Conservation (phyloP, 768 basidiomycete species). For the Mrakia blollopis region DNA sequence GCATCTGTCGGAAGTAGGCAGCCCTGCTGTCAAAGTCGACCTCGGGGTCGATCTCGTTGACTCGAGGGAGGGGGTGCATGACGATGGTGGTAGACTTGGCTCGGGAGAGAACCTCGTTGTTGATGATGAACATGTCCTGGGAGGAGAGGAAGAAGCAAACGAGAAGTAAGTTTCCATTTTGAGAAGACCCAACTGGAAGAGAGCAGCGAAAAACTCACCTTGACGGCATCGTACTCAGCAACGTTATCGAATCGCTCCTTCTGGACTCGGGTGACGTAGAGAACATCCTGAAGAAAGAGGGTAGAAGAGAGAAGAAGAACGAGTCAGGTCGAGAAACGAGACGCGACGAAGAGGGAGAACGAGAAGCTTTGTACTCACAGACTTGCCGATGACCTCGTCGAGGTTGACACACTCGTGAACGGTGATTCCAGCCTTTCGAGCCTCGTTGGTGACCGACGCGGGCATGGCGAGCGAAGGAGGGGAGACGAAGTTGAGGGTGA, state of each 20-base stretch:
- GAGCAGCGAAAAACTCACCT: conserved; percentile 42
- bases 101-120: conserved; percentile 84
- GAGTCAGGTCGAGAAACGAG: not conserved
- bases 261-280: conserved; percentile 94
- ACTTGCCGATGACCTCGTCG: conserved; percentile 83
- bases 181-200: not conserved
- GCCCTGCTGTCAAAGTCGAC: conserved; percentile 95
- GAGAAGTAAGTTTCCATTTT: not conserved
- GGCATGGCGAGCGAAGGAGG: conserved; percentile 86
- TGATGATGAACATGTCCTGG: conserved; percentile 74
- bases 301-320: not conserved
- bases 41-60: conserved; percentile 97
- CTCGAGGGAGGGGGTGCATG: conserved; percentile 96
- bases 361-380: conserved; percentile 41
- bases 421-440: conserved; percentile 72
- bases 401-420: conserved; percentile 79
- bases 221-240: conserved; percentile 81
- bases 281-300: conserved; percentile 56
- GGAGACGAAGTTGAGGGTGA: conserved; percentile 92
- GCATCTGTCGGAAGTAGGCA: conserved; percentile 98
- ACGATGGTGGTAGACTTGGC: conserved; percentile 98
- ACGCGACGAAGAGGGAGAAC: not conserved
- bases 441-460: conserved; percentile 69
- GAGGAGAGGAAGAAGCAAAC: not conserved
- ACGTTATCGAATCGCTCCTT: conserved; percentile 83